Evolutionary conservation across 768 basidiomycete species (phyloP), one percentile per base, ranked within the genome.

Genomic region (Mycena floridula): DNA sequence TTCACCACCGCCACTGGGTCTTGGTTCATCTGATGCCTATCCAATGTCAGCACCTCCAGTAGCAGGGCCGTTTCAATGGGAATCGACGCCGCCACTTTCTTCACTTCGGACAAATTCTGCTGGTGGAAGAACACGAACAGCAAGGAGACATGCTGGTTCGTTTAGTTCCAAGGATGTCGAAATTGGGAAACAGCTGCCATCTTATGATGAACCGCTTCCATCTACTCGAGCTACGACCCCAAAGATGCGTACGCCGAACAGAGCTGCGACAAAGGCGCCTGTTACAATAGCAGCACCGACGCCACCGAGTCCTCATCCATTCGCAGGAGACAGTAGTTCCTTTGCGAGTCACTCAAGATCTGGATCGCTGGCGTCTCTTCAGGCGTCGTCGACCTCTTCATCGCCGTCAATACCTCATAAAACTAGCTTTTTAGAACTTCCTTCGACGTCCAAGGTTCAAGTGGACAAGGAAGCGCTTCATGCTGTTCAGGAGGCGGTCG

Each of bases 111-210:
- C 24, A 16, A 37, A 28, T 59, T 64, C 52, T 50, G 54, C 51
- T 32, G 64, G 54, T 46, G 73, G 63, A 45, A 72, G 74, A 48
- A 63, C 61, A 21, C 79, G 80, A 22, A 82, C 76, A 40, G 74
- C 79, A 20, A 73, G 92, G 36, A 74, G 93, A 27, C 88, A 95
- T 60, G 93, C 89, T 5, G 93, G 93, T n/a, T 95, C 93, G 3
- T 97, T 95, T 67, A 95, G 93, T 49, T 82, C 76, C 21, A 87
- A 90, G 57, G 93, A 96, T 59, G 86, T 95, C 5, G 85, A 95
- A 58, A 81, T 89, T 41, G 93, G 93, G 30, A 89, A 83, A 62
- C 70, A 77, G 44, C 59, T 89, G 40, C 85, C 88, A 7, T 83
- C 82, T n/a, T 77, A 77, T 50, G 75, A 81, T 37, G 62, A 68